Evolutionary conservation across 805 yeast species (phyloP).

Genomic region (Teunomyces gatunensis): DNA sequence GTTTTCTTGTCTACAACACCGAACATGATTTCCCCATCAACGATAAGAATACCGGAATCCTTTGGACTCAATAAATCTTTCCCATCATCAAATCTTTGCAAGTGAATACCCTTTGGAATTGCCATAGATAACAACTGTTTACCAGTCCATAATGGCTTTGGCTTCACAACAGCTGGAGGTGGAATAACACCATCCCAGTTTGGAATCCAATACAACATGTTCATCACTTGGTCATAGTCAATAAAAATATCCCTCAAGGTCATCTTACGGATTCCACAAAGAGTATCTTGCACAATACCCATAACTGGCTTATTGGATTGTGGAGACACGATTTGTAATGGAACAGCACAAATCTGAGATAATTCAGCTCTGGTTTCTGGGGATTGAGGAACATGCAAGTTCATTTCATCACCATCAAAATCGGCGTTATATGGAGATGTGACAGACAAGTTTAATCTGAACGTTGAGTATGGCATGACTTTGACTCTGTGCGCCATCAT

Average conservation of each 20-base stretch:
- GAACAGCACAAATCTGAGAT: slow-evolving; percentile 94
- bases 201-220: slow-evolving; percentile 96
- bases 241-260: slow-evolving; percentile 86
- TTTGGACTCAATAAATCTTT: slow-evolving; percentile 80
- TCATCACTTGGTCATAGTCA: slow-evolving; percentile 93
- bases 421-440: slow-evolving; percentile 99
- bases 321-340: slow-evolving; percentile 95
- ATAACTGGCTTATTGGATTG: slow-evolving; percentile 98
- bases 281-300: slow-evolving; percentile 99
- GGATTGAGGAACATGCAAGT: slow-evolving; percentile 97
- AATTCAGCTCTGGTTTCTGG: slow-evolving; percentile 97
- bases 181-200: slow-evolving; percentile 99
- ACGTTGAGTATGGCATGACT: slow-evolving; percentile 98
- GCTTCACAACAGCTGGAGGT: slow-evolving; percentile 89
- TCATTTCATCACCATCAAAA: slow-evolving; percentile 99
- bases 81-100: slow-evolving; percentile 91
- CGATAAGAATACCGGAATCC: slow-evolving; percentile 93
- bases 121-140: slow-evolving; percentile 90
- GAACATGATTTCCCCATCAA: slow-evolving; percentile 93
- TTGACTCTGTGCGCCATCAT: slow-evolving; percentile 99
- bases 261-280: slow-evolving; percentile 96
- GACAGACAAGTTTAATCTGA: slow-evolving; percentile 92
- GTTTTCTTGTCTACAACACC: slow-evolving; percentile 98
- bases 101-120: slow-evolving; percentile 92
- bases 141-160: slow-evolving; percentile 97